phyloP scores from a whole-genome alignment of 2,329 filamentous ascomycete genomes.

The Camillea tinctor region DNA sequence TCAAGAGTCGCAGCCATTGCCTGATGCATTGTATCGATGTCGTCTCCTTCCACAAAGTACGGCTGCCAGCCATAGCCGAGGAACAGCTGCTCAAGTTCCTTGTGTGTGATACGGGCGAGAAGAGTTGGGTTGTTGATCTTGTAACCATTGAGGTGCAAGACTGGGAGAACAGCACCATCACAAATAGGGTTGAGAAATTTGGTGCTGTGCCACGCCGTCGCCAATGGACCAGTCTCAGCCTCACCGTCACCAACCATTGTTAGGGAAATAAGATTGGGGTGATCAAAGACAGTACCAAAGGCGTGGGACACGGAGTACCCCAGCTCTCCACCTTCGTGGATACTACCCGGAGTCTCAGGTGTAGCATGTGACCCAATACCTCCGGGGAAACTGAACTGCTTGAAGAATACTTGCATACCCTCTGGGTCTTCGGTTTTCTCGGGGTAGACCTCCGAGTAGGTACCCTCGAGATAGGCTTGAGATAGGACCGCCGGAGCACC shows the following conservation, averaged over 20 bases:
- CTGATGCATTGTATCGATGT: conserved; percentile 74
- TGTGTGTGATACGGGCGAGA: conserved; percentile 70
- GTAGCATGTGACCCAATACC: conserved; percentile 77
- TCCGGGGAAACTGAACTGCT: conserved; percentile 78
- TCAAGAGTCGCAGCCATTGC: conserved; percentile 78
- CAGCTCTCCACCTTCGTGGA: conserved; percentile 78
- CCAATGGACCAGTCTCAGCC: conserved; percentile 76
- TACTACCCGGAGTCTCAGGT: conserved; percentile 72
- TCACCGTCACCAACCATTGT: conserved; percentile 81
- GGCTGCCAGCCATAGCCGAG: conserved; percentile 75
- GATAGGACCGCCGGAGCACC: conserved; percentile 75
- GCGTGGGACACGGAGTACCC: conserved; percentile 81
- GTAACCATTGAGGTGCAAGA: conserved; percentile 79
- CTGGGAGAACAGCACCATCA: conserved; percentile 74
- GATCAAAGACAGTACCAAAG: conserved; percentile 73
- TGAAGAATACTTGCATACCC: conserved; percentile 75
- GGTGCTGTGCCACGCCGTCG: conserved; percentile 78
- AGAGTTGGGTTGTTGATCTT: conserved; percentile 82
- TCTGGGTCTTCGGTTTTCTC: conserved; percentile 67
- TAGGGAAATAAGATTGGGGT: conserved; percentile 71
- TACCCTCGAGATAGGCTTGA: conserved; percentile 74
- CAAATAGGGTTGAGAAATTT: conserved; percentile 80
- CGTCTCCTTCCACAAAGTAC: conserved; percentile 77
- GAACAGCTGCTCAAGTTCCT: conserved; percentile 69
- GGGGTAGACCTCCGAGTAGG: conserved; percentile 75